These are phyloP conservation scores for Geotrichum restrictum DNA, from an alignment of 1,139 yeast genomes.

Conservation along the genomic window DNA sequence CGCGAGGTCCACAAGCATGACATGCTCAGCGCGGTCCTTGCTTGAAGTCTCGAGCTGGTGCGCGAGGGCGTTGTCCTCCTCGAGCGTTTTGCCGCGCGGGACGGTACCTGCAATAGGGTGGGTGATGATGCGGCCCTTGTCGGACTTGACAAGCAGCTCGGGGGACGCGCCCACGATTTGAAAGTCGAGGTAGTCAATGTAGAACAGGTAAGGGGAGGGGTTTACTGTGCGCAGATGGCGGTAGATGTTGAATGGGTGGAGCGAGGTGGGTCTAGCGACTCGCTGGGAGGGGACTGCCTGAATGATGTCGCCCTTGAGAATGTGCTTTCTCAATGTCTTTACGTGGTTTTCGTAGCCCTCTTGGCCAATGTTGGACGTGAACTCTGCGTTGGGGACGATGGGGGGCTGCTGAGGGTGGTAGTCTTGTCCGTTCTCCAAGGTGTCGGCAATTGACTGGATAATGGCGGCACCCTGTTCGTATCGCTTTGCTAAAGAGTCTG, in stretches of 20 bases:
- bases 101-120: constrained; percentile 98
- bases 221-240: constrained; percentile 91
- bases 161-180: constrained; percentile 98
- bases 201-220: constrained; percentile 94
- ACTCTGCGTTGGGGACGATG: constrained; percentile 52
- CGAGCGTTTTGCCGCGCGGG: constrained; percentile 79
- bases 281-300: constrained; percentile 98
- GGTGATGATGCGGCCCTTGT: constrained; percentile 73
- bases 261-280: constrained; percentile 87
- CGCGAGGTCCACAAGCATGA: constrained; percentile 96
- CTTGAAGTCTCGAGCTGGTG: constrained; percentile 66
- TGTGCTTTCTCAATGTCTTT: constrained; percentile 66
- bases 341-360: constrained; percentile 89
- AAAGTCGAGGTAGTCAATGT: constrained; percentile 85
- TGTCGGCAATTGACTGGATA: constrained; percentile 55
- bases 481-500: constrained; percentile 35
- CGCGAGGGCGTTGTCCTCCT: constrained; percentile 86
- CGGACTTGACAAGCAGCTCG: constrained; percentile 82
- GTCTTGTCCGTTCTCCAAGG: constrained; percentile 46
- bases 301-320: constrained; percentile 84
- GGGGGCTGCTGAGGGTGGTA: constrained; percentile 67
- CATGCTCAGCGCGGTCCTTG: constrained; percentile 96
- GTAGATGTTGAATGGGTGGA: constrained; percentile 94
- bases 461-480: constrained; percentile 55
- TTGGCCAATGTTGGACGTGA: constrained; percentile 86